Conservation (phyloP, 495 filamentous ascomycete species). For the Tetracladium setigerum region DNA sequence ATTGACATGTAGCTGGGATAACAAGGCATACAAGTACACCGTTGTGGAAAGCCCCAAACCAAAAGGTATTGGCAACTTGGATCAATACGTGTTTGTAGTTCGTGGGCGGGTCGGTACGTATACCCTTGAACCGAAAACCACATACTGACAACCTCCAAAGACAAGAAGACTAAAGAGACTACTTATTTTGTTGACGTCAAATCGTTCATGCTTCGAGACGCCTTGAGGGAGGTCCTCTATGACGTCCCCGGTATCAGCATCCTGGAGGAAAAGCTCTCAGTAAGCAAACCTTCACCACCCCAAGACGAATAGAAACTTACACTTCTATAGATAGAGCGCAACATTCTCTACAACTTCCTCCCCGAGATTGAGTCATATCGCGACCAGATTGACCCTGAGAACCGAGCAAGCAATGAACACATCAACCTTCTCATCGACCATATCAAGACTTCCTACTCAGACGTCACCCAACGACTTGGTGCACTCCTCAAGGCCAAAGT, state of each 20-base stretch:
- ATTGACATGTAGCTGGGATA: conserved; percentile 59
- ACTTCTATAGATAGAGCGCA: conserved; percentile 23
- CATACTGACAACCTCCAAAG: conserved; percentile 2
- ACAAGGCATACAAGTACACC: conserved; percentile 68
- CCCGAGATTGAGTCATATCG: conserved; percentile 22
- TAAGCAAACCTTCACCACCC: conserved; percentile 1
- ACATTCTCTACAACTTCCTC: conserved; percentile 29
- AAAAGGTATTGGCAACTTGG: conserved; percentile 51
- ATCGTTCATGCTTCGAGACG: conserved; percentile 13
- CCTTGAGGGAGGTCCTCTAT: conserved; percentile 13
- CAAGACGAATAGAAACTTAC: background rate
- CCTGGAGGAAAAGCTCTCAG: conserved; percentile 12
- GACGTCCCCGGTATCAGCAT: conserved; percentile 9
- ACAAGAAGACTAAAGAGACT: conserved; percentile 5
- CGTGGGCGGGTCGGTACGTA: conserved; percentile 27
- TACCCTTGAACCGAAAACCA: background rate
- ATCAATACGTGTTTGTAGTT: conserved; percentile 78
- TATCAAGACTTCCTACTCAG: conserved; percentile 28
- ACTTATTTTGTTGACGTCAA: conserved; percentile 14
- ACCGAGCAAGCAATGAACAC: conserved; percentile 17
- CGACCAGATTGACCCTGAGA: background rate
- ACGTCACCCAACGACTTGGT: conserved; percentile 26
- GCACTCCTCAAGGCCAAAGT: conserved; percentile 32
- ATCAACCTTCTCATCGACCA: conserved; percentile 34
- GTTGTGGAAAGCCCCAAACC: conserved; percentile 65